phyloP scores from a whole-genome alignment of 108 stramenopile species.

The Pseudonitzschia multistriata region DNA sequence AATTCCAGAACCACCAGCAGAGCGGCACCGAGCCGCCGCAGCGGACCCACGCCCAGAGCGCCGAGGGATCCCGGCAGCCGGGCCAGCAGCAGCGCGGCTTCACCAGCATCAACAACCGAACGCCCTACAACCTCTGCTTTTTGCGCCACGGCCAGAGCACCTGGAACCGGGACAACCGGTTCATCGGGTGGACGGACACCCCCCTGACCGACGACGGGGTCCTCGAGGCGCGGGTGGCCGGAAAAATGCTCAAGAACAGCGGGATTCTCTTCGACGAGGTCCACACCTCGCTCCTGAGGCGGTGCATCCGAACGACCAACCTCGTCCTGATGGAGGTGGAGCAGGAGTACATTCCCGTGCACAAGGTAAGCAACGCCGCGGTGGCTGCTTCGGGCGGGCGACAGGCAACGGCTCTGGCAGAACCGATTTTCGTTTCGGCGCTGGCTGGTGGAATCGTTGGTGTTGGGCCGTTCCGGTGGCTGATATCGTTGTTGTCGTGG shows the following conservation, averaged over 20 bases:
- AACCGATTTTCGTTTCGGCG: too few species aligned
- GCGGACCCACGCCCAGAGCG: not conserved
- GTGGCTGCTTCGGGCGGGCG: too few species aligned
- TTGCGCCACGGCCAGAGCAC: constrained; percentile 87
- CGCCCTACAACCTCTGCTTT: constrained; percentile 70
- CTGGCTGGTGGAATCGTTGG: too few species aligned
- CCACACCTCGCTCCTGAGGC: constrained; percentile 78
- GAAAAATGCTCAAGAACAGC: constrained; percentile 68
- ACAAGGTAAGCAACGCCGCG: constrained; percentile 38
- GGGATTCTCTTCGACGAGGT: constrained; percentile 85
- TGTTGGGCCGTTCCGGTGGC: too few species aligned
- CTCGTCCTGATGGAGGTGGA: constrained; percentile 86
- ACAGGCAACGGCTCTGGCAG: too few species aligned
- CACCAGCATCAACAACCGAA: constrained; percentile 29
- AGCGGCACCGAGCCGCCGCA: not conserved
- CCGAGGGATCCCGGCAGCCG: not conserved
- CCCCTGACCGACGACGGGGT: constrained; percentile 92
- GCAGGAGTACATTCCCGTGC: constrained; percentile 89
- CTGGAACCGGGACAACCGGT: constrained; percentile 92
- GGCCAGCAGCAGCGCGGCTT: constrained; percentile 12
- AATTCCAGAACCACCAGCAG: not conserved
- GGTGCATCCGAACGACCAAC: constrained; percentile 81
- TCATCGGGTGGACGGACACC: constrained; percentile 91
- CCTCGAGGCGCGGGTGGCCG: constrained; percentile 89
- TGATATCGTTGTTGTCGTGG: too few species aligned